Conservation (phyloP, 2,329 filamentous ascomycete genomes). For the Pseudogymnoascus pannorum region DNA sequence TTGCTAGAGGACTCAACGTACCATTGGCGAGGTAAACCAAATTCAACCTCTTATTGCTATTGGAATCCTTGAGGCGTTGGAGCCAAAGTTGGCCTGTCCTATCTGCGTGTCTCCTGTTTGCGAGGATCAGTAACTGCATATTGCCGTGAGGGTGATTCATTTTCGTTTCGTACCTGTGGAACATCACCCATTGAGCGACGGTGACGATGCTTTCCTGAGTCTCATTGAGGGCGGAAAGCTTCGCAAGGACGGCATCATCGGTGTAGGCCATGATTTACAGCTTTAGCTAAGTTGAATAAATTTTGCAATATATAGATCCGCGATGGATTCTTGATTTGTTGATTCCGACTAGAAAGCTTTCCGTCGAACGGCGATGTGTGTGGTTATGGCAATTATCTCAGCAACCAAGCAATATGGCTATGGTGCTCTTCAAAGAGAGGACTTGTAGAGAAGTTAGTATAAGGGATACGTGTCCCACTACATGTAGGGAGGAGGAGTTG, state of each 20-base stretch:
- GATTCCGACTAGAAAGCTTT: constrained; percentile 6
- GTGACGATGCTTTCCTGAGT: constrained; percentile 95
- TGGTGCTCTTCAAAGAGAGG: neutral
- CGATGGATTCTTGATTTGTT: constrained; percentile 1
- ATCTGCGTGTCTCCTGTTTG: constrained; percentile 74
- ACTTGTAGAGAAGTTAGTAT: neutral
- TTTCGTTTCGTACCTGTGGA: constrained; percentile 65
- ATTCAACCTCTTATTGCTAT: constrained; percentile 77
- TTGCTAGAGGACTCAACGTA: constrained; percentile 35
- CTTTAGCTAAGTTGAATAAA: neutral
- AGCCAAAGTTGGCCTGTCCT: constrained; percentile 89
- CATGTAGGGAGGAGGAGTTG: neutral
- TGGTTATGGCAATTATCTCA: constrained; percentile 1
- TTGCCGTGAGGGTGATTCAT: neutral
- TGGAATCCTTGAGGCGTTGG: constrained; percentile 79
- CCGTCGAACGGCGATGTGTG: neutral
- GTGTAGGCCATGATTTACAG: constrained; percentile 72
- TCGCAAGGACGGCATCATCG: constrained; percentile 89
- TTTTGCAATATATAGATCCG: constrained; percentile 2
- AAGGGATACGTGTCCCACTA: neutral
- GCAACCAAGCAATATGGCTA: neutral
- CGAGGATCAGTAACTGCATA: constrained; percentile 25
- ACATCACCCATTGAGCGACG: constrained; percentile 99
- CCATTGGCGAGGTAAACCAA: constrained; percentile 93
- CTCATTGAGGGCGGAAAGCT: constrained; percentile 91